Percentiles rank a stretch among this genome's conserved stretches.
Evolutionary conservation across 352 stramenopile genomes (phyloP).

Genomic region (Aphanomyces stellatus): DNA sequence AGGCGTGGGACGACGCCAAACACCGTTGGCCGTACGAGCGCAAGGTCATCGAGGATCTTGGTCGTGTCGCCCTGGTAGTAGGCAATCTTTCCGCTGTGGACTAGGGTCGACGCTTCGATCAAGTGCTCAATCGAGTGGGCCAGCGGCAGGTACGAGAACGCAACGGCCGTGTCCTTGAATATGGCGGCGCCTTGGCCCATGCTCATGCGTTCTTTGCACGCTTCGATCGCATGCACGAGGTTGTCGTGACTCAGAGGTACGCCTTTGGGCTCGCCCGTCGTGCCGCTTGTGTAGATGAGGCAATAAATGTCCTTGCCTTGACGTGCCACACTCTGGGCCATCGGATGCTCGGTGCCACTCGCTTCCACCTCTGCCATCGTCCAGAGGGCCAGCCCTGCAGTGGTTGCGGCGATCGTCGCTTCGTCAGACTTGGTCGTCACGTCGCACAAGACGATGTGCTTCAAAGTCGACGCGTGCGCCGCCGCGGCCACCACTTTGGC

Average conservation of each 20-base stretch:
- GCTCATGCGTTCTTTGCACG: constrained; percentile 16
- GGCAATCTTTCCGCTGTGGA: constrained; percentile 72
- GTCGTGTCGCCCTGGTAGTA: constrained; percentile 89
- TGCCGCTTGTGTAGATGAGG: constrained; percentile 21
- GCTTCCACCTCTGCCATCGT: constrained; percentile 7
- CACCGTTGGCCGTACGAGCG: constrained; percentile 84
- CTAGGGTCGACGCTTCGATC: constrained; percentile 49
- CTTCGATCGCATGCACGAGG: not conserved
- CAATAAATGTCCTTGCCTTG: constrained; percentile 10
- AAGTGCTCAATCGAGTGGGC: constrained; percentile 93
- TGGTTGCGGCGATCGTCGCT: not conserved
- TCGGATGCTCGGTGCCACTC: not conserved
- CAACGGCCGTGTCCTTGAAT: constrained; percentile 50
- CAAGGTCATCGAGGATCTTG: constrained; percentile 89
- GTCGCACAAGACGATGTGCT: constrained; percentile 26
- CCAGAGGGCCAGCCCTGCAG: not conserved
- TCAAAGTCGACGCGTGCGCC: constrained; percentile 34
- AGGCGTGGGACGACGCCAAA: constrained; percentile 90
- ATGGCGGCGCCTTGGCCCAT: not conserved
- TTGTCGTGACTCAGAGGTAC: constrained; percentile 18
- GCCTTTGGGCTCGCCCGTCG: constrained; percentile 19
- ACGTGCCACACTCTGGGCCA: not conserved
- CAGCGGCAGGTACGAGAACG: constrained; percentile 94
- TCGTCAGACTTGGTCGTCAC: not conserved
- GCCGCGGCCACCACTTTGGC: constrained; percentile 46